These are phyloP conservation scores for Vitis amurensis DNA, from an alignment of 164 flowering plant genomes.

Conservation along the genomic window DNA sequence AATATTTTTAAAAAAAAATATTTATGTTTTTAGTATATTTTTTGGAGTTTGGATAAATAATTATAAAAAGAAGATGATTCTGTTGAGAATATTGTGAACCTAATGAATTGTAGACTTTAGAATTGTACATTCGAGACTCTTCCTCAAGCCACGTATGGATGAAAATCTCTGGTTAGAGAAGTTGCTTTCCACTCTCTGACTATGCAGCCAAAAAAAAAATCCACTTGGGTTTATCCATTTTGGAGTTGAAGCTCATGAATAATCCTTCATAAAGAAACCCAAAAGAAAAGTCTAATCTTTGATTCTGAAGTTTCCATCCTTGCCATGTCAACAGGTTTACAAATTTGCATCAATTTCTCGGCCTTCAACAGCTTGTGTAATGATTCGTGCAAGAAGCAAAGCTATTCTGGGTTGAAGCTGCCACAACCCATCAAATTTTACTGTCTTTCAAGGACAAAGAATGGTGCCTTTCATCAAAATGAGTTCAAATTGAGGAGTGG, in stretches of 20 bases:
- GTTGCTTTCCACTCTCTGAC: too few species aligned
- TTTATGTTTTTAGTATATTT: too few species aligned
- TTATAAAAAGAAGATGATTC: too few species aligned
- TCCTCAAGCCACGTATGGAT: too few species aligned
- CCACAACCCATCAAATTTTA: slow-evolving; percentile 22
- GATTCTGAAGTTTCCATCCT: slow-evolving; percentile 1
- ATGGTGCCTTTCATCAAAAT: slow-evolving; percentile 20
- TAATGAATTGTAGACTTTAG: too few species aligned
- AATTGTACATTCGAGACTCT: too few species aligned
- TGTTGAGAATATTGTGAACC: too few species aligned
- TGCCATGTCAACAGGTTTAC: slow-evolving; percentile 25
- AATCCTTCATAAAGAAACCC: slow-evolving; percentile 3
- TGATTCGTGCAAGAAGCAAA: not conserved
- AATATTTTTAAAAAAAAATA: too few species aligned
- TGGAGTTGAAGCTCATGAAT: not conserved
- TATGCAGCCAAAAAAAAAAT: not conserved
- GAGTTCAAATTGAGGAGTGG: slow-evolving; percentile 24
- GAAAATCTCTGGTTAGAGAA: too few species aligned
- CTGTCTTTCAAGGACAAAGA: slow-evolving; percentile 13
- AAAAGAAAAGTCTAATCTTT: not conserved
- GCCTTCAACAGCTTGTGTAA: slow-evolving; percentile 10
- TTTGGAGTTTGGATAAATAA: too few species aligned
- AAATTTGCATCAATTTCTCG: slow-evolving; percentile 18
- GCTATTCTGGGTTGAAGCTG: too few species aligned
- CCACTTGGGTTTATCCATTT: not conserved